Evolutionary conservation across 1,284 basidiomycete genomes (phyloP).

Genomic region (Trametes versicolor): DNA sequence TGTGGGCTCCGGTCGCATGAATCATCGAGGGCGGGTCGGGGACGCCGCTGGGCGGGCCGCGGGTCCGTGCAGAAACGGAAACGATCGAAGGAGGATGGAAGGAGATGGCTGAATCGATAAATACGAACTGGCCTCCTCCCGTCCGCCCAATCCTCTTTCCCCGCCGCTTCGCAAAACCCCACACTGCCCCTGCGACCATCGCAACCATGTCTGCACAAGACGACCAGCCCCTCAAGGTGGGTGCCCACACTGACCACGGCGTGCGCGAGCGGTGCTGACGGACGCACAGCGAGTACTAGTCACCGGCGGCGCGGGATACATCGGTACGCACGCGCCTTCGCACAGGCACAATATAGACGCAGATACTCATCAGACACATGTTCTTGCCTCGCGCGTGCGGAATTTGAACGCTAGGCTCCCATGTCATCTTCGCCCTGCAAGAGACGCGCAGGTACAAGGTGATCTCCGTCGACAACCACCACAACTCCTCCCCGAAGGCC

Average conservation of each 20-base stretch:
- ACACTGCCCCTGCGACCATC: conserved; percentile 4
- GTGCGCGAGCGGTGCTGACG: conserved; percentile 16
- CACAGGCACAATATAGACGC: conserved; percentile 13
- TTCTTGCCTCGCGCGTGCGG: not conserved
- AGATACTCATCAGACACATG: not conserved
- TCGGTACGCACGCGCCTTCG: conserved; percentile 57
- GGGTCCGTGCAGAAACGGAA: not conserved
- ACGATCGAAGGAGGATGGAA: conserved; percentile 9
- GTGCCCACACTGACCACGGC: conserved; percentile 26
- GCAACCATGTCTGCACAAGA: conserved; percentile 33
- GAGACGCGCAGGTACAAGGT: conserved; percentile 91
- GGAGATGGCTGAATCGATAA: conserved; percentile 22
- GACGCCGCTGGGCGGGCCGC: not conserved
- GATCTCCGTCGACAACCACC: conserved; percentile 92
- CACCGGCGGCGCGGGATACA: conserved; percentile 88
- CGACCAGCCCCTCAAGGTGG: conserved; percentile 52
- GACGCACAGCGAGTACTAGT: conserved; percentile 71
- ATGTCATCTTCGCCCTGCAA: conserved; percentile 89
- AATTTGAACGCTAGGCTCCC: conserved; percentile 70
- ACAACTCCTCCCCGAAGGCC: conserved; percentile 87
- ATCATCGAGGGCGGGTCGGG: not conserved
- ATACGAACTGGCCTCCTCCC: conserved; percentile 3
- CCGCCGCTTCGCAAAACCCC: conserved; percentile 4
- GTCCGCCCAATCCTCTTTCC: conserved; percentile 4
- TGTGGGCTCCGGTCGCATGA: not conserved